Percentiles rank a stretch among this genome's conserved stretches.
phyloP scores from a whole-genome alignment of 805 yeast genomes.

The Myxozyma monticola region DNA sequence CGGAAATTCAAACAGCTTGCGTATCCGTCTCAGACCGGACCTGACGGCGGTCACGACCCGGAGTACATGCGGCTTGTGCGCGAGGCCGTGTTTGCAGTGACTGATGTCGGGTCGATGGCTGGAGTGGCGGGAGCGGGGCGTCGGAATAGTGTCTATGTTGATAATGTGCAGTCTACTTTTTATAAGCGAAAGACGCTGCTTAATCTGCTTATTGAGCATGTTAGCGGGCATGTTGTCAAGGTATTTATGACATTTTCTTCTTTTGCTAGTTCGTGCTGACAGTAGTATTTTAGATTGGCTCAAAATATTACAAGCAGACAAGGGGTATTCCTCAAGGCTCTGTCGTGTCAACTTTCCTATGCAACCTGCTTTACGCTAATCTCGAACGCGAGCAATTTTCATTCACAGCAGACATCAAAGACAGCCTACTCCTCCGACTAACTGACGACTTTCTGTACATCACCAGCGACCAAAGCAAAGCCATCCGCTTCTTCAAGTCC shows the following conservation, averaged over 20 bases:
- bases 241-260: background rate
- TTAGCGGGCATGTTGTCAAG: slow-evolving; percentile 47
- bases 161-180: slow-evolving; percentile 41
- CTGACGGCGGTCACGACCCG: background rate
- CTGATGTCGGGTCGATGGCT: no score
- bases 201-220: slow-evolving; percentile 51
- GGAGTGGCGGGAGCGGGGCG: no score
- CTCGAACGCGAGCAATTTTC: slow-evolving; percentile 46
- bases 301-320: slow-evolving; percentile 48
- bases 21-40: slow-evolving; percentile 1
- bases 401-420: slow-evolving; percentile 31
- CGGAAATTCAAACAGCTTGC: slow-evolving; percentile 2
- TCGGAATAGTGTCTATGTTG: slow-evolving; percentile 21
- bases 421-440: slow-evolving; percentile 54
- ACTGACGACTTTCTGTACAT: slow-evolving; percentile 87
- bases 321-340: slow-evolving; percentile 86
- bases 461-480: slow-evolving; percentile 45
- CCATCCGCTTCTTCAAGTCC: slow-evolving; percentile 37
- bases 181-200: slow-evolving; percentile 49
- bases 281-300: slow-evolving; percentile 37
- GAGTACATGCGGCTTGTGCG: no score
- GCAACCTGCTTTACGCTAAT: slow-evolving; percentile 70
- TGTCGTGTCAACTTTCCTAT: slow-evolving; percentile 68
- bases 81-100: no score
- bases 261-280: background rate